These are phyloP conservation scores for Sporodiniella umbellata DNA, from an alignment of 371 early-diverging fungal genomes.

Conservation along the genomic window DNA sequence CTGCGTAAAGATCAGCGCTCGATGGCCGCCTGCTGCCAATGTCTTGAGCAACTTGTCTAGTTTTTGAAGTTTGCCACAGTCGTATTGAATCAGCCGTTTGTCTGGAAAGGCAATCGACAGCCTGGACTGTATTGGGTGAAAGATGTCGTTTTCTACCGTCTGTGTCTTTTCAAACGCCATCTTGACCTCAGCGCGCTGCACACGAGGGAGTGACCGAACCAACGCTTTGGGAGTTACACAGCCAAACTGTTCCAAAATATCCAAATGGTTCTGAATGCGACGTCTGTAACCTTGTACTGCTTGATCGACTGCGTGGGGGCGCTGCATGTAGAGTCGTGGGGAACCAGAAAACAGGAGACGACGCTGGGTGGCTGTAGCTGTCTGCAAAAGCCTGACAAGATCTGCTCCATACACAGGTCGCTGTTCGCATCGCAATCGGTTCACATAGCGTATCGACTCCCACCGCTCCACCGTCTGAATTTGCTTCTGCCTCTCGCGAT, in stretches of 20 bases:
- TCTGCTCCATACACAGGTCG: slow-evolving; percentile 46
- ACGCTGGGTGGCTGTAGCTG: neutral
- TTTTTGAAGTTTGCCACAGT: slow-evolving; percentile 86
- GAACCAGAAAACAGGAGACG: slow-evolving; percentile 7
- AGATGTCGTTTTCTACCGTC: slow-evolving; percentile 37
- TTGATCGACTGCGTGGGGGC: slow-evolving; percentile 16
- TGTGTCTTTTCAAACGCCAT: neutral
- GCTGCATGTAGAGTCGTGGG: slow-evolving; percentile 25
- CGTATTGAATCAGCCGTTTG: slow-evolving; percentile 80
- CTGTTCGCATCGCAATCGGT: slow-evolving; percentile 30
- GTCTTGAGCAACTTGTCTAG: slow-evolving; percentile 75
- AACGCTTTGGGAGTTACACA: slow-evolving; percentile 63
- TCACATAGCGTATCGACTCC: slow-evolving; percentile 35
- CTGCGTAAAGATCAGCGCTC: slow-evolving; percentile 95
- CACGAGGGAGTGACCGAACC: neutral
- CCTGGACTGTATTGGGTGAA: slow-evolving; percentile 57
- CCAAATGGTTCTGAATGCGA: slow-evolving; percentile 41
- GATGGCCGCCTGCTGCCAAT: slow-evolving; percentile 77
- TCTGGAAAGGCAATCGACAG: slow-evolving; percentile 82
- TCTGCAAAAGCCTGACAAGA: slow-evolving; percentile 22
- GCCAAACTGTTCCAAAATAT: slow-evolving; percentile 59
- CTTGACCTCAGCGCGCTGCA: neutral
- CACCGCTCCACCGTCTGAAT: slow-evolving; percentile 22
- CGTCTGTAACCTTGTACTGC: slow-evolving; percentile 43
- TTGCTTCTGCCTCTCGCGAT: slow-evolving; percentile 26